Evolutionary conservation across 805 yeast species (phyloP).

Genomic region (Lachancea lanzarotensis): DNA sequence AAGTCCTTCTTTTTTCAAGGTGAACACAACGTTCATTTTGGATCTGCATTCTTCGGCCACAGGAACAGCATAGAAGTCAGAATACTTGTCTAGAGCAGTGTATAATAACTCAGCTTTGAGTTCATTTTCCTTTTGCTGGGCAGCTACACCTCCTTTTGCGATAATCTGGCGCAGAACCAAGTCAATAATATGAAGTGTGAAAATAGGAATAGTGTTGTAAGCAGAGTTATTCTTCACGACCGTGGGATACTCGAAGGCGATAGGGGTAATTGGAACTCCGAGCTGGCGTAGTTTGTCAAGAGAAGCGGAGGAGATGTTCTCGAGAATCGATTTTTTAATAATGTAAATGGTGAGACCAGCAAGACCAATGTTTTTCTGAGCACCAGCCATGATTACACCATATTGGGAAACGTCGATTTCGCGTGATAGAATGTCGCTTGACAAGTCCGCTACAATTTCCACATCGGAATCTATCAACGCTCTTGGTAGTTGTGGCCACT

Average conservation of each 20-base stretch:
- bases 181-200: conserved; percentile 80
- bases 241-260: conserved; percentile 80
- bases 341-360: conserved; percentile 94
- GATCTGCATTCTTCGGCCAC: conserved; percentile 65
- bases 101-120: conserved; percentile 63
- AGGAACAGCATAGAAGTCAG: conserved; percentile 59
- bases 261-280: conserved; percentile 76
- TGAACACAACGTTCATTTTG: conserved; percentile 90
- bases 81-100: conserved; percentile 54
- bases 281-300: conserved; percentile 53
- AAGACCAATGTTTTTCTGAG: conserved; percentile 94
- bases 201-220: conserved; percentile 92
- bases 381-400: conserved; percentile 94
- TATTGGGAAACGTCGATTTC: conserved; percentile 73
- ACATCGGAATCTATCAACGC: conserved; percentile 53
- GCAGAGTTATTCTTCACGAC: conserved; percentile 86
- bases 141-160: conserved; percentile 62
- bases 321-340: conserved; percentile 72
- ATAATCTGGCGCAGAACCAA: conserved; percentile 64
- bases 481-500: conserved; percentile 49
- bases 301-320: conserved; percentile 43
- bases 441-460: conserved; percentile 89
- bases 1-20: conserved; percentile 52
- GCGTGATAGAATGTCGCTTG: conserved; percentile 84
- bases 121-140: conserved; percentile 51